Evolutionary conservation across 768 basidiomycete species (phyloP).

Genomic region (Pleurotus ostreatus): DNA sequence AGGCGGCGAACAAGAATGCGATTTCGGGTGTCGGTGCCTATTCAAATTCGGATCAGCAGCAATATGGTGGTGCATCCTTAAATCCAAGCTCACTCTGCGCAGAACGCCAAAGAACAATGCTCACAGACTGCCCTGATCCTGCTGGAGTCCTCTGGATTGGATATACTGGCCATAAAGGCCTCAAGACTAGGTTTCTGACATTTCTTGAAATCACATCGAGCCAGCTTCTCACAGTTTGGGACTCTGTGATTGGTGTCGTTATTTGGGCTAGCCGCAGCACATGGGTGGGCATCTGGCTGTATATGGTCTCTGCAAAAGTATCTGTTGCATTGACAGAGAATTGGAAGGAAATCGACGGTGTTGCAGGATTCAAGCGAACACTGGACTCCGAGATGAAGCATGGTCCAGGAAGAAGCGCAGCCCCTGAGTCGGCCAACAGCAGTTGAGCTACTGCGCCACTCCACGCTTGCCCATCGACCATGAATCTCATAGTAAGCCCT

Average conservation of each 20-base stretch:
- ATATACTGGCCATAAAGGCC: constrained; percentile 26
- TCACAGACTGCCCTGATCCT: constrained; percentile 39
- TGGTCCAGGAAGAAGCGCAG: neutral
- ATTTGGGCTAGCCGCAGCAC: constrained; percentile 23
- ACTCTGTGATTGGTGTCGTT: constrained; percentile 2
- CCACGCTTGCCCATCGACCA: constrained; percentile 27
- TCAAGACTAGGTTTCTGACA: constrained; percentile 58
- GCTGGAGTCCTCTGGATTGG: constrained; percentile 15
- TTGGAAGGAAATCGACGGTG: constrained; percentile 73
- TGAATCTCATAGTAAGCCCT: constrained; percentile 75
- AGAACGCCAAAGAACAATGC: constrained; percentile 55
- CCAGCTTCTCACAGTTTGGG: constrained; percentile 26
- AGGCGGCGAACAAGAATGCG: constrained; percentile 49
- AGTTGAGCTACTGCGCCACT: neutral
- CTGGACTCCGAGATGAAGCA: constrained; percentile 57
- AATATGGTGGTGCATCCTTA: constrained; percentile 4
- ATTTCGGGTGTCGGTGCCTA: constrained; percentile 65
- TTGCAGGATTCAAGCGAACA: constrained; percentile 62
- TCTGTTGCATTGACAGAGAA: constrained; percentile 55
- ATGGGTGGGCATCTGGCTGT: constrained; percentile 55
- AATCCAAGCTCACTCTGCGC: constrained; percentile 47
- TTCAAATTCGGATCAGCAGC: constrained; percentile 10
- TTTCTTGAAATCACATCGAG: constrained; percentile 43
- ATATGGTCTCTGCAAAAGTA: constrained; percentile 67
- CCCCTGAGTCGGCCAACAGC: neutral